Evolutionary conservation across 2,329 filamentous ascomycete genomes (phyloP), one percentile per base, ranked within the genome.

Genomic region (Teratosphaeria epicoccoides): DNA sequence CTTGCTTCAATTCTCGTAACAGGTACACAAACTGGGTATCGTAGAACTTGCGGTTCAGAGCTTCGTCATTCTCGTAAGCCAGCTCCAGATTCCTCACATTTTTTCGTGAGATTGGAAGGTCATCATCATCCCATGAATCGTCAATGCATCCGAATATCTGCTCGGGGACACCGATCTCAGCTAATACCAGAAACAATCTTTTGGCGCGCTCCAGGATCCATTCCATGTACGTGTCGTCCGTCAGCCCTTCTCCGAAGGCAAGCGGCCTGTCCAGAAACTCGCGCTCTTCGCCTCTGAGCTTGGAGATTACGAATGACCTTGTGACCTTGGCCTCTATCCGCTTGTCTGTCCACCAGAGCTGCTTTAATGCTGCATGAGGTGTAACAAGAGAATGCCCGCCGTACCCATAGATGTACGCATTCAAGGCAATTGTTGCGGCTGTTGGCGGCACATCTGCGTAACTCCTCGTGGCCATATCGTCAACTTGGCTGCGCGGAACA

Each of bases 111-210:
- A 89, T 75, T 4, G 86, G 86, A 43, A 90, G 72, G 68, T 90
- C 85, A 49, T 81, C 77, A 61, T 90, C 86, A 59, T 86, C 83
- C 84, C 84, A 88, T 22, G 82, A 84, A 62, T 85, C 81, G 67
- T 89, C 85, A 52, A 88, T 81, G 49, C 87, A 74, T 43, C 79
- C 79, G 61, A 89, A 89, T 54, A 89, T 88, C 64, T 85, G 83
- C 59, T 86, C 83, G 0, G 85, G 79, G 10, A 85, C 75, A 26
- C 81, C 82, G 23, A 88, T 71, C 60, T 88, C 84, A 50, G 81
- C 74, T 24, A 89, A 72, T 37, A 87, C 82, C 46, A 90, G 72
- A 61, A 88, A 89, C 37, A 88, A 73, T 46, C 82, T 76, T 61
- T 81, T 83, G 6, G 83, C 82, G 59, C 83, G 83, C 51, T 79